phyloP scores from a whole-genome alignment of 805 yeast species.

The Metschnikowia hibisci region DNA sequence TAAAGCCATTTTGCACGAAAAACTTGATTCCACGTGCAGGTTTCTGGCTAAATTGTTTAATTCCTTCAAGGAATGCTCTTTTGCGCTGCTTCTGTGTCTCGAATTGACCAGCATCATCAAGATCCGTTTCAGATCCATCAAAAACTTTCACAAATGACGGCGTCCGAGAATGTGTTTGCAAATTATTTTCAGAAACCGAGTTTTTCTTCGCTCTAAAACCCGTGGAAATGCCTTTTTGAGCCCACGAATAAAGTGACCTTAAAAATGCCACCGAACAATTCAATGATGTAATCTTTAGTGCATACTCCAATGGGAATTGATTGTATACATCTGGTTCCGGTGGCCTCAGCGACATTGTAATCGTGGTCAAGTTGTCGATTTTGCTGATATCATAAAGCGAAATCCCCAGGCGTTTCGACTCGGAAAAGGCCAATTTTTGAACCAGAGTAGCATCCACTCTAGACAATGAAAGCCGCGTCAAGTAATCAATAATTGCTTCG shows the following conservation, averaged over 20 bases:
- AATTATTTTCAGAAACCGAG: conserved; percentile 5
- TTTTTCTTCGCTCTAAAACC: conserved; percentile 10
- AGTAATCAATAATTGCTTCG: conserved; percentile 74
- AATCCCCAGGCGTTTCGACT: conserved; percentile 47
- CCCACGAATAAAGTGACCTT: conserved; percentile 81
- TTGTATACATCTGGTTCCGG: conserved; percentile 54
- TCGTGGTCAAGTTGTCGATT: conserved; percentile 72
- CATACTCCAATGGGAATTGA: conserved; percentile 73
- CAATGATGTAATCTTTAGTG: conserved; percentile 76
- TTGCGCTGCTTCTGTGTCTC: conserved; percentile 81
- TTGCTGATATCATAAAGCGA: conserved; percentile 71
- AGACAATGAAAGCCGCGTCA: conserved; percentile 66
- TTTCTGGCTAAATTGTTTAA: conserved; percentile 74
- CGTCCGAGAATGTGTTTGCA: conserved; percentile 24
- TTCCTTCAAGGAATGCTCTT: conserved; percentile 73
- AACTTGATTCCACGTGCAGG: conserved; percentile 75
- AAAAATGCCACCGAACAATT: conserved; percentile 78
- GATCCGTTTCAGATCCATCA: conserved; percentile 50
- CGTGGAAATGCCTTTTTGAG: conserved; percentile 53
- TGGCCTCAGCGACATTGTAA: conserved; percentile 52
- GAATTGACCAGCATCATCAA: conserved; percentile 78
- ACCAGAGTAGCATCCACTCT: conserved; percentile 68
- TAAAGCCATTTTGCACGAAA: conserved; percentile 60
- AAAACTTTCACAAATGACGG: conserved; percentile 22
- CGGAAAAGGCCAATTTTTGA: conserved; percentile 51